Evolutionary conservation across 2,329 filamentous ascomycete genomes (phyloP), one percentile per base, ranked within the genome.

Genomic region (Colletotrichum destructivum): DNA sequence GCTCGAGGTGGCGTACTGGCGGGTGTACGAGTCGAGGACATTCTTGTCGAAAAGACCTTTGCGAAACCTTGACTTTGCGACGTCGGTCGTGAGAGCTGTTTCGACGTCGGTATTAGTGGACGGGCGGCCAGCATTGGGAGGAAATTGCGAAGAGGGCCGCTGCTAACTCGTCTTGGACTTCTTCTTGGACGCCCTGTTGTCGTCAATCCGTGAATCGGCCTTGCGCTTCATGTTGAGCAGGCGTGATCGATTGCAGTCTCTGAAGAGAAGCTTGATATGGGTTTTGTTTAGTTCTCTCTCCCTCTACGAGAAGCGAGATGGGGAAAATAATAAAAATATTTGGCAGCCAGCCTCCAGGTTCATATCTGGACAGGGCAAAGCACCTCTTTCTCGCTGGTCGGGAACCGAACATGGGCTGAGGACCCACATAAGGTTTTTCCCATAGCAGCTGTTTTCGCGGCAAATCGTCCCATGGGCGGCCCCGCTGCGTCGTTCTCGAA

Each of bases 1-100:
- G 21, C 85, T 81, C 12, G 92, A 94, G 9, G 84, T 78, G 65
- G 90, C 88, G 79, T 94, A 94, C 75, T 88, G 85, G 23, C 83
- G 78, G 12, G 88, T 89, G 81, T 94, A 93, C 44, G 85, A 80
- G 69, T 87, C 77, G 71, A 93, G 85, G 44, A 89, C 86, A 31
- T 86, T 76, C 65, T 87, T 79, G 75, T 91, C 88, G 78, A 94
- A 93, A 49, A 94, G 88, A 6, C 89, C 91, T 64, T 87, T 84
- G 66, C 90, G 88, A 79, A 94, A 94, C 55, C 90, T 86, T 72
- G 85, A 81, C 75, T 87, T 84, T 62, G 89, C 86, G 61, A 88
- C 86, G 18, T 86, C 82, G 62, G 82, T 77, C 68, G 81, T 82
- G 74, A 89, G 80, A 68, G 84, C 88, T 89, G 55, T 51, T 40